phyloP scores from a whole-genome alignment of 2,329 filamentous ascomycete species.

The Epichloe bromicola region DNA sequence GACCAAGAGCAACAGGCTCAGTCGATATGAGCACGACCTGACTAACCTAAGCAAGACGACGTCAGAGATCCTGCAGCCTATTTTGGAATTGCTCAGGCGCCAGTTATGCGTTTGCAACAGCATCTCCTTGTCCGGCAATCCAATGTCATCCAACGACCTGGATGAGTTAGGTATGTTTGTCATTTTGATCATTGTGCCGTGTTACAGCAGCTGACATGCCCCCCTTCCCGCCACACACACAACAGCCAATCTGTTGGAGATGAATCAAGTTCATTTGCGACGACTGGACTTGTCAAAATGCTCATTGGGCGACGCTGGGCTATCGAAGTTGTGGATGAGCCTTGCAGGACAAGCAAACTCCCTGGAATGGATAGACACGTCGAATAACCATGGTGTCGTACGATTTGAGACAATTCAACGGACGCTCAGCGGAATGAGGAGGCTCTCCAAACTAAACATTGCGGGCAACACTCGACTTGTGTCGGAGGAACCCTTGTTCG shows the following conservation, averaged over 20 bases:
- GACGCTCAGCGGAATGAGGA: constrained; percentile 29
- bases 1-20: constrained; percentile 10
- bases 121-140: constrained; percentile 36
- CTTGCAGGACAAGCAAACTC: constrained; percentile 31
- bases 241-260: constrained; percentile 19
- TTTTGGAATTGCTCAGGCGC: constrained; percentile 36
- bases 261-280: constrained; percentile 27
- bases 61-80: constrained; percentile 32
- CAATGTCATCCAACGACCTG: constrained; percentile 31
- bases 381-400: constrained; percentile 38
- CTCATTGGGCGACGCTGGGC: constrained; percentile 33
- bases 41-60: constrained; percentile 14
- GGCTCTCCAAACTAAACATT: constrained; percentile 36
- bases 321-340: constrained; percentile 34
- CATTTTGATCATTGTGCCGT: not conserved
- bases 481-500: constrained; percentile 31
- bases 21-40: constrained; percentile 13
- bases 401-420: constrained; percentile 32
- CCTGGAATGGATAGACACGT: constrained; percentile 37
- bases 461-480: constrained; percentile 36
- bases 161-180: constrained; percentile 31
- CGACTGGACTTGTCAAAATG: constrained; percentile 39
- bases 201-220: not conserved
- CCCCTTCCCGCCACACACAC: too few species aligned
- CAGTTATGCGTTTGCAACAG: constrained; percentile 36